Base-by-base conservation (phyloP, 345 rosid species). In the Corymbia maculata region DNA sequence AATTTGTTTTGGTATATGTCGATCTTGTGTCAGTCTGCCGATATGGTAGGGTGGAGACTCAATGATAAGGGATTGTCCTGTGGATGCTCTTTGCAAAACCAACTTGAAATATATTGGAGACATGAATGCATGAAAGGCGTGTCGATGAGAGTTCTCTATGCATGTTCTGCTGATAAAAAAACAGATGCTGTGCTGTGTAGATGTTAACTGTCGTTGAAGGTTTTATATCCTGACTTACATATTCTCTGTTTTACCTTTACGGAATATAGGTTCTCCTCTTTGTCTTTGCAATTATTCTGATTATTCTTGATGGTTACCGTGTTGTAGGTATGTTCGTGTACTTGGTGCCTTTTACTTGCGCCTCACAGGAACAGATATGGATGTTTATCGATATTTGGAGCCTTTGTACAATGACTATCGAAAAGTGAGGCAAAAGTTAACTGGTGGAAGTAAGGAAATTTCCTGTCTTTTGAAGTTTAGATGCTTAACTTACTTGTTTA, bases 271-370 rank as follows among this genome's bases (percentile, higher is more conserved):
- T 79, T 21, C 64, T 21, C 51, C 42, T 21, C 59, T 82, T 15
- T 85, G 47, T 52, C n/a, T 13, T 87, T 86, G 49, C 17, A 2
- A 14, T 52, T 52, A 24, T 61, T 64, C 49, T 21, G 79, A 17
- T 32, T 51, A 14, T 14, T 17, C 32, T 59, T 17, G 15, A 86
- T 52, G 59, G 45, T 52, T 85, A 22, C 50, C 50, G 21, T 88
- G 52, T 22, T 91, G 90, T 91, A 97, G 98, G 86, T 97, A 97
- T 89, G 97, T 97, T 26, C 96, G 98, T 30, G 90, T 96, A 6
- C 97, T 97, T 28, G 99, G 99, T 89, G 99, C 98, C 80, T 97
- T 98, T 86, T 97, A 96, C 90, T 93, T 95, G 52, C 97, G 98
- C 16, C 95, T 97, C 42, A 97, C 99, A 9, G 98, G 97, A 85